Conservation (phyloP, 768 basidiomycete genomes). For the Lactifluus subvellereus region DNA sequence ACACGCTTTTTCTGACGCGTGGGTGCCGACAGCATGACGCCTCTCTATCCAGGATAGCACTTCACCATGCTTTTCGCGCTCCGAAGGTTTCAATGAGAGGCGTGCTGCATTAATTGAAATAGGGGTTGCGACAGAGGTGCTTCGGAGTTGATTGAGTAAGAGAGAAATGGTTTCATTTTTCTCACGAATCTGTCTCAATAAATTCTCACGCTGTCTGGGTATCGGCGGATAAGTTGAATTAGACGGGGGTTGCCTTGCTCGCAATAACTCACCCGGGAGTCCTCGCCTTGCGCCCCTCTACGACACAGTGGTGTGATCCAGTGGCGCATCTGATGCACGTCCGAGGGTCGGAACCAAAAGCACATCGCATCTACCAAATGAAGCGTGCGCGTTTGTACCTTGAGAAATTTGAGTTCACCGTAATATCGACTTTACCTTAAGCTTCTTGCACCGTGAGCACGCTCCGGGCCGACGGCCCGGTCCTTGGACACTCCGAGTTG, state of each 20-base stretch:
- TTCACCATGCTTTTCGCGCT: slow-evolving; percentile 29
- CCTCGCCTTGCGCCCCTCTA: slow-evolving; percentile 32
- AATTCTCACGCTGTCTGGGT: slow-evolving; percentile 29
- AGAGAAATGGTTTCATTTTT: slow-evolving; percentile 30
- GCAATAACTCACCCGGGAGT: slow-evolving; percentile 30
- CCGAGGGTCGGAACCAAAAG: slow-evolving; percentile 15
- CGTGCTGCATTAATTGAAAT: slow-evolving; percentile 30
- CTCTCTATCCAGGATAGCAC: slow-evolving; percentile 32
- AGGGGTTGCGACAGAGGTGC: slow-evolving; percentile 29
- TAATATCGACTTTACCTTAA: slow-evolving; percentile 23
- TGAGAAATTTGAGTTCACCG: background rate
- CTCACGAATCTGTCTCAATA: slow-evolving; percentile 32
- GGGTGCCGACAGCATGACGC: slow-evolving; percentile 23
- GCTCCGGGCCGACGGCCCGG: slow-evolving; percentile 24
- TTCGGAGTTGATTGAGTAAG: slow-evolving; percentile 28
- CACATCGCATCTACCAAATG: slow-evolving; percentile 18
- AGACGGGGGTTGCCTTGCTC: background rate
- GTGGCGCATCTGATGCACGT: slow-evolving; percentile 23
- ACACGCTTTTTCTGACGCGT: slow-evolving; percentile 24
- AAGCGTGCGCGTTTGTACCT: background rate
- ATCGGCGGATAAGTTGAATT: background rate
- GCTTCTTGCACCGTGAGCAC: slow-evolving; percentile 29
- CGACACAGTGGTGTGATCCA: slow-evolving; percentile 30
- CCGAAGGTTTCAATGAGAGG: slow-evolving; percentile 24
- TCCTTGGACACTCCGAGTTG: background rate